Evolutionary conservation across 108 stramenopile genomes (phyloP).

Genomic region (Cyclotella atomus): DNA sequence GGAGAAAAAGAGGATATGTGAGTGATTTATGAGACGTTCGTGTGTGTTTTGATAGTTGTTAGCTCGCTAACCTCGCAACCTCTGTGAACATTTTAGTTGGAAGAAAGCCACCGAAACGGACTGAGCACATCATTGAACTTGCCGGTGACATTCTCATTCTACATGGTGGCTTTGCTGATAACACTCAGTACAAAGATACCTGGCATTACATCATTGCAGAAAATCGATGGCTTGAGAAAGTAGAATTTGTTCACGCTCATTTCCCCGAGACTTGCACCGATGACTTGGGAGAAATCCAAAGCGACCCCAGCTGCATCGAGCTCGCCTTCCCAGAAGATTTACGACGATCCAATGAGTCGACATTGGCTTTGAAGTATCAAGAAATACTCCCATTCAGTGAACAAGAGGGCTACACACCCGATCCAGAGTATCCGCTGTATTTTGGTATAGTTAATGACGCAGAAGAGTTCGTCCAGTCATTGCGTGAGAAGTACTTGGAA

Average conservation of each 20-base stretch:
- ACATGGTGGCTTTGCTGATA: slow-evolving; percentile 76
- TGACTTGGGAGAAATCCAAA: slow-evolving; percentile 53
- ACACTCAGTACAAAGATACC: slow-evolving; percentile 77
- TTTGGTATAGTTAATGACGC: slow-evolving; percentile 66
- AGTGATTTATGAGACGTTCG: background rate
- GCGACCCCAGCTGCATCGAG: slow-evolving; percentile 57
- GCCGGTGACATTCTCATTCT: slow-evolving; percentile 59
- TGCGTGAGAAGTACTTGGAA: slow-evolving; percentile 41
- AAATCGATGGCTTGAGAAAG: slow-evolving; percentile 73
- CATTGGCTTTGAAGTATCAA: slow-evolving; percentile 46
- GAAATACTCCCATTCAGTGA: slow-evolving; percentile 46
- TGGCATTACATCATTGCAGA: slow-evolving; percentile 83
- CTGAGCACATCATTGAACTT: slow-evolving; percentile 35
- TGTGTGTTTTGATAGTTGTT: background rate
- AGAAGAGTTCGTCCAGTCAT: slow-evolving; percentile 37
- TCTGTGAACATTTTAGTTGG: too few species aligned
- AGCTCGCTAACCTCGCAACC: background rate
- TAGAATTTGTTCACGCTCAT: slow-evolving; percentile 62
- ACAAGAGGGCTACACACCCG: slow-evolving; percentile 46
- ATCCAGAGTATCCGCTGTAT: slow-evolving; percentile 45
- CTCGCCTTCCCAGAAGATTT: slow-evolving; percentile 56
- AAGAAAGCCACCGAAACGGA: slow-evolving; percentile 35
- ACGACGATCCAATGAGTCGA: slow-evolving; percentile 41
- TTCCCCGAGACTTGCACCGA: slow-evolving; percentile 79
- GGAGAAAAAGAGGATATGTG: slow-evolving; percentile 53